Conservation (phyloP, 2,329 filamentous ascomycete genomes). For the Arthroderma sp. region DNA sequence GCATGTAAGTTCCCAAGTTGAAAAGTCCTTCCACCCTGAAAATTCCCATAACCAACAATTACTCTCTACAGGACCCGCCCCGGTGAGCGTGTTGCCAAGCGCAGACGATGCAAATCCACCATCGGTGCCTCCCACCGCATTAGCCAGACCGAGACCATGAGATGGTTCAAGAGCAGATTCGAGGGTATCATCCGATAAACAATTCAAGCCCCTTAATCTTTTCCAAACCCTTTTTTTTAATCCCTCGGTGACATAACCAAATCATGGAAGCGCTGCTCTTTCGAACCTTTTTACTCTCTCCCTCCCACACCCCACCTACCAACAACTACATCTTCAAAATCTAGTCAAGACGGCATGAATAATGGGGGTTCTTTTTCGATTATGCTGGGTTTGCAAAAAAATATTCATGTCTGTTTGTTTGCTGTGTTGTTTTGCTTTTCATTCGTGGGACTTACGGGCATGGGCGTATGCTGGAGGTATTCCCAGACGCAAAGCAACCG, state of each 20-base stretch:
- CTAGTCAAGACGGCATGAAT: background rate
- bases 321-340: background rate
- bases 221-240: background rate
- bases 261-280: too few species aligned
- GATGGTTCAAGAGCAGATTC: constrained; percentile 96
- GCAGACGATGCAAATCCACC: constrained; percentile 74
- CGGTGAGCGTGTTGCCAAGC: constrained; percentile 93
- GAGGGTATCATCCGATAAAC: constrained; percentile 97
- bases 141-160: constrained; percentile 87
- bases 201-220: background rate
- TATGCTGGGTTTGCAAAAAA: background rate
- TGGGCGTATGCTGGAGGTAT: background rate
- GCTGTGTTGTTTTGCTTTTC: background rate
- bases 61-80: constrained; percentile 59
- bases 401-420: background rate
- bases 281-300: background rate
- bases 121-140: constrained; percentile 86
- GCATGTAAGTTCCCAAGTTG: constrained; percentile 54
- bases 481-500: background rate
- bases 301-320: background rate
- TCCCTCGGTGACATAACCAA: background rate
- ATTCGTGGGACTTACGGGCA: too few species aligned
- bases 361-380: background rate
- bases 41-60: constrained; percentile 15
- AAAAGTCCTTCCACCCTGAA: background rate